Base-by-base conservation (phyloP, 2,329 filamentous ascomycete genomes). In the Dothidotthia symphoricarpi region DNA sequence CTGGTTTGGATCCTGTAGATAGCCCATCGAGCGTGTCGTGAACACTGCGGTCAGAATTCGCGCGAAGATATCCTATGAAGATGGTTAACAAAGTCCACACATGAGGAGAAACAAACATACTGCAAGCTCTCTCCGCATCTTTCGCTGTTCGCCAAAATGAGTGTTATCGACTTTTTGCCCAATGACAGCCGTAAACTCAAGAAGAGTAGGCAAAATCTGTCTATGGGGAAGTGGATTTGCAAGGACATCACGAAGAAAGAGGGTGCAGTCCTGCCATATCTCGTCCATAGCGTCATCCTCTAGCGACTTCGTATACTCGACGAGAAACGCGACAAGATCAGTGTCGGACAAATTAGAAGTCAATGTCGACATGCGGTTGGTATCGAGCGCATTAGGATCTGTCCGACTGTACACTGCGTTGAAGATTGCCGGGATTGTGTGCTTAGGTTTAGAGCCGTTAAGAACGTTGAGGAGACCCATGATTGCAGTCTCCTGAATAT, bases 281-380 rank as follows among this genome's bases (percentile, higher is more conserved):
- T 98, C 93, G 57, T 98, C 93, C 78, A 96, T 91, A 12, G 93
- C 86, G 70, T 98, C 93, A 57, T 98, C 93, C 59, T 98, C 93
- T 10, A 97, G 75, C 0, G 90, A 93, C 19, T 80, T 80, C 0
- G 89, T 85, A 65, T 98, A 98, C 46, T 93, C 86, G 6, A 95
- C 86, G 29, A 97, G 69, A 64, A 98, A 98, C 7, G 85, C 80
- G 7, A 91, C 87, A 9, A 98, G 73, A 57, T 96, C 90, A 0
- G 81, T 79, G 56, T 96, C 89, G 36, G 82, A 82, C 8, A 98
- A 71, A 31, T 87, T 84, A 13, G 93, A 86, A 0, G 91, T 95
- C 63, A 97, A 73, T 2, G 88, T 94, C 12, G 91, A 97, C 64
- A 89, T 88, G 31, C 89, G 80, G 12, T 80, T 78, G 2, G 85